Evolutionary conservation across 139 green algal species (phyloP), one percentile per base, ranked within the genome.

Genomic region (Penium margaritaceum): DNA sequence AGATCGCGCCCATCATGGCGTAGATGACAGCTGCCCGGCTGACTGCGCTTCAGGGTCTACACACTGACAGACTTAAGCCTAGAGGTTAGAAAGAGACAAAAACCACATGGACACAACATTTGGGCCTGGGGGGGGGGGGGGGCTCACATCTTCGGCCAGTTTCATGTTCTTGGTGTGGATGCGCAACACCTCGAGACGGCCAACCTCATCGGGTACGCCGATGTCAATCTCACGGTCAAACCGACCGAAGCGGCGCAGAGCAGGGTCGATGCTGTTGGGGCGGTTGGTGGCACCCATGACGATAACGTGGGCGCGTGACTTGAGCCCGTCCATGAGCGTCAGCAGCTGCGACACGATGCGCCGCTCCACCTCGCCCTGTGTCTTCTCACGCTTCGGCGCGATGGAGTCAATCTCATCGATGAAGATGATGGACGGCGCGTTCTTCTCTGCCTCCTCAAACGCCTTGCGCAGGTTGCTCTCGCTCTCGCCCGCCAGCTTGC

Each of bases 141-240:
- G n/a, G n/a, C n/a, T n/a, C n/a, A 80, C 75, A 5, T 79, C 80
- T 41, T 87, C 93, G 53, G 93, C 89, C 71, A 99, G 89, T 88
- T 99, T 99, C 95, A 99, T 99, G 91, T 99, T 99, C 79, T 96
- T 96, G 76, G 95, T 98, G 87, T 99, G 95, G 77, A 99, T 99
- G 83, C 95, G 90, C 84, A 98, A 68, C 43, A 97, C 91, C 80
- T 98, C 93, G n/a, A 88, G 51, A 41, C 89, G 85, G 2, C 90
- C 90, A 19, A 90, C 88, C 84, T 97, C 93, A 71, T 97, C 93
- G 1, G 93, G 93, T 63, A 98, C 95, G 29, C 95, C 95, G 58
- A 99, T 99, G 86, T 99, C 95, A 75, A 99, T 98, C 87, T 99
- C 95, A 9, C 95, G 87, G 80, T 99, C 95, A 81, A 99, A 99